Evolutionary conservation across 352 stramenopile species (phyloP), one percentile per base, ranked within the genome.

Genomic region (Globisporangium echinulatum): DNA sequence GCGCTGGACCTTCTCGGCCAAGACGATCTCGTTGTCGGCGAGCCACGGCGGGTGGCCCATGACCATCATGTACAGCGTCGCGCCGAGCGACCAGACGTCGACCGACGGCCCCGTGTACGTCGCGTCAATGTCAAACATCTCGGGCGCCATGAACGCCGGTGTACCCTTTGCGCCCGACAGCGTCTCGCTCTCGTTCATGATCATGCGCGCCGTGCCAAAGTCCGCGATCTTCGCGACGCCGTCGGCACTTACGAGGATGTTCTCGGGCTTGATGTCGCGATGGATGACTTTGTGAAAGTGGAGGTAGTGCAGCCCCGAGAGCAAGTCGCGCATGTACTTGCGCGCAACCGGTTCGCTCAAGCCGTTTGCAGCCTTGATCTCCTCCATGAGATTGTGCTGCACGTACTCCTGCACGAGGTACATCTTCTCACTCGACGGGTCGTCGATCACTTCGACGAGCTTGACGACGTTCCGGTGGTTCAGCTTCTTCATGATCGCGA

Each of bases 401-500:
- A 96, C 87, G 69, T 97, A 98, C 67, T 98, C 93, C 56, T 97
- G 83, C 39, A 98, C 92, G 0, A 98, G 74, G 64, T 98, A 98
- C 70, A 98, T 92, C 62, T 98, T 97, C 67, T 98, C 90, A 33
- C 88, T 92, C 33, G 85, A 90, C 5, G 88, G 89, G 53, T 98
- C 92, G 59, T 98, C 94, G 52, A 98, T 97, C 15, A 98, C 92
- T 65, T 98, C 94, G 37, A 97, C 90, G 14, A 98, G 79, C 52
- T 91, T 79, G 52, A 98, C 85, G 19, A 98, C 89, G 68, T 98
- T 96, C 36, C 74, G 82, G 68, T 98, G 94, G 59, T 85, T 90
- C 3, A 98, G 75, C 59, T 97, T 97, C 72, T 98, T 98, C 94
- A 98, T 98, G 61, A 98, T 98, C 9, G 90, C 91, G 25, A 98